Base-by-base conservation (phyloP, 768 basidiomycete species). In the Tremella yokohamensis region DNA sequence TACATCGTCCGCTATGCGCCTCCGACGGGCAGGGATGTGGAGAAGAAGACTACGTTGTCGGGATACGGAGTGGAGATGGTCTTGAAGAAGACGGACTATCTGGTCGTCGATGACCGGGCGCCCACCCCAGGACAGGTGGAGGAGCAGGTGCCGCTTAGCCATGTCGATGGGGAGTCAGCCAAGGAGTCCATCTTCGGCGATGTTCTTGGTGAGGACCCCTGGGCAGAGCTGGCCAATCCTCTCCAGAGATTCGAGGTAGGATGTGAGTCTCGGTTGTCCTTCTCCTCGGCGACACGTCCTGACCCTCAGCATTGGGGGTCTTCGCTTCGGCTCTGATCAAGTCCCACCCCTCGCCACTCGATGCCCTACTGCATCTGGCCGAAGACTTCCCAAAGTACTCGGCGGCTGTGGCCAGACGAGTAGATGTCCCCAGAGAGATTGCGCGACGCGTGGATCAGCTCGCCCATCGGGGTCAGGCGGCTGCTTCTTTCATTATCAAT, bases 21-120 rank as follows among this genome's bases (percentile, higher is more conserved):
- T 2, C 1, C 68, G 19, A 16, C 15, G 54, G 57, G 57, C 45
- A 20, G 44, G 44, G 47, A 53, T 38, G 47, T 29, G 18, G 54
- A n/a, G 24, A 38, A 29, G 12, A 57, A 58, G 29, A 66, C 65
- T 16, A 29, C 37, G 4, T 79, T 99, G 8, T 85, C 87, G 2
- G 94, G 94, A 3, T 99, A 90, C 66, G 96, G 96, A 2, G 93
- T 93, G 7, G 82, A 87, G 19, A 79, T 99, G 53, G 90, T 94
- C 65, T 77, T 99, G 66, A 99, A 99, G 81, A 96, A 93, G 79
- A 96, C 84, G 82, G 96, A 99, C 68, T 99, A 98, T 72, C 82
- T 97, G 12, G 91, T 87, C 3, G 79, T 97, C 8, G 96, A 99
- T 70, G 96, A 99, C 74, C 80, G 96, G 3, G 40, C n/a, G 20